Evolutionary conservation across 179 eudicot genomes (phyloP).

Genomic region (Nepenthes alata): DNA sequence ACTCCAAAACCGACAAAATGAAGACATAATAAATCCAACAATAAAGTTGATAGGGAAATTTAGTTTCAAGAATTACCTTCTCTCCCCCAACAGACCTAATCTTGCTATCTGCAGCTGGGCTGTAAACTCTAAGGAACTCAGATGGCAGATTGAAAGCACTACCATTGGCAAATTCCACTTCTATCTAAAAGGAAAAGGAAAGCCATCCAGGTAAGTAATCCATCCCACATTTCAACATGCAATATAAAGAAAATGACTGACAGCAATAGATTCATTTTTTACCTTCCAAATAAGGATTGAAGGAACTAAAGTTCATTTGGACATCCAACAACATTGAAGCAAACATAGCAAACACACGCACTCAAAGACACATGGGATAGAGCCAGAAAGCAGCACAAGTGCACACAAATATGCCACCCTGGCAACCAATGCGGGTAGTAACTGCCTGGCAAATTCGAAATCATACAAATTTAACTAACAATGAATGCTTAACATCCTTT

Average conservation of each 20-base stretch:
- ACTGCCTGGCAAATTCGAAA: not conserved
- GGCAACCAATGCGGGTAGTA: too few species aligned
- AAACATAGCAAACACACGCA: too few species aligned
- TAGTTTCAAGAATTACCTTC: conserved; percentile 43
- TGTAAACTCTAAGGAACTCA: conserved; percentile 69
- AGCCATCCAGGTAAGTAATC: not conserved
- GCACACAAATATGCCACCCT: too few species aligned
- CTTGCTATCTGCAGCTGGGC: conserved; percentile 96
- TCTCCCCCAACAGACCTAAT: conserved; percentile 74
- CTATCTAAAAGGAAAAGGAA: conserved; percentile 38
- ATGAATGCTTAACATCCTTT: not conserved
- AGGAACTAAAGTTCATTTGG: not conserved
- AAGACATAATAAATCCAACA: not conserved
- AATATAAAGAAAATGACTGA: not conserved
- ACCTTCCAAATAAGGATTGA: not conserved
- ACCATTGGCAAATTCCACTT: conserved; percentile 61
- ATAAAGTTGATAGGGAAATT: not conserved
- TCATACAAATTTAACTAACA: not conserved
- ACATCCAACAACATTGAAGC: too few species aligned
- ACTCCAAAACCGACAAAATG: not conserved
- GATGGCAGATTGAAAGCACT: conserved; percentile 48
- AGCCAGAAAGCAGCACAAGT: too few species aligned
- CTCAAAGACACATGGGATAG: too few species aligned
- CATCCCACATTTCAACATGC: not conserved
- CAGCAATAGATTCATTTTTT: not conserved